Base-by-base conservation (phyloP, 305 asterid genomes). In the Nicotiana rustica region DNA sequence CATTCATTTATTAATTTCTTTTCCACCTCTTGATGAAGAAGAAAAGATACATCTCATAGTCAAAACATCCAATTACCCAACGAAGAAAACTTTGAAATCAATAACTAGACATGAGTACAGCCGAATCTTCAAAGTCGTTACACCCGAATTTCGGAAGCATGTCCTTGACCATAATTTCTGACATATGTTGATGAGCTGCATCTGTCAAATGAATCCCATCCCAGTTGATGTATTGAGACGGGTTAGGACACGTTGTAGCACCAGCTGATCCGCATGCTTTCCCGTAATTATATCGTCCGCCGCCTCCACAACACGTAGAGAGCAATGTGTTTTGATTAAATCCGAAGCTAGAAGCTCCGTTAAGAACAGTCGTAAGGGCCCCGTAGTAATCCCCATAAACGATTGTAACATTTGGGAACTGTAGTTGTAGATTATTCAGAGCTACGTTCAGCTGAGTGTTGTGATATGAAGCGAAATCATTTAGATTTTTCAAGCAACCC, bases 121-220 rank as follows among this genome's bases (percentile, higher is more conserved):
- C 17, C 59, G 59, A 52, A 14, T 52, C 17, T 13, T 52, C 15
- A 52, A 10, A 12, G 64, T 7, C 0, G 36, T 66, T 6, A 41
- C 82, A 38, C 18, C 4, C 7, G 49, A 79, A n/a, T 25, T 52
- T 47, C 25, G 83, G n/a, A 12, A 82, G 49, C 1, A 61, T 41
- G 15, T 14, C 4, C 3, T 71, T 19, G 12, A 83, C 55, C 31
- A 86, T 15, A 49, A 82, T 7, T 1, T 83, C 4, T 6, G 86
- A 56, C 15, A 87, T 81, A 4, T 29, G 82, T 10, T 19, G 44
- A 67, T 87, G 59, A 4, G 87, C 85, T 41, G 73, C 82, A 59
- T 85, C 81, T 4, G 88, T 83, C 9, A 87, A 78, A 67, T 85
- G 88, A 13, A 83, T 6, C n/a, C 88, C 87, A 56, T 87, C 87